A percentile compares a stretch with the other conserved stretches of the same genome.
Evolutionary conservation across 2,329 filamentous ascomycete genomes (phyloP).

Genomic region (Paraconiothyrium sp.): DNA sequence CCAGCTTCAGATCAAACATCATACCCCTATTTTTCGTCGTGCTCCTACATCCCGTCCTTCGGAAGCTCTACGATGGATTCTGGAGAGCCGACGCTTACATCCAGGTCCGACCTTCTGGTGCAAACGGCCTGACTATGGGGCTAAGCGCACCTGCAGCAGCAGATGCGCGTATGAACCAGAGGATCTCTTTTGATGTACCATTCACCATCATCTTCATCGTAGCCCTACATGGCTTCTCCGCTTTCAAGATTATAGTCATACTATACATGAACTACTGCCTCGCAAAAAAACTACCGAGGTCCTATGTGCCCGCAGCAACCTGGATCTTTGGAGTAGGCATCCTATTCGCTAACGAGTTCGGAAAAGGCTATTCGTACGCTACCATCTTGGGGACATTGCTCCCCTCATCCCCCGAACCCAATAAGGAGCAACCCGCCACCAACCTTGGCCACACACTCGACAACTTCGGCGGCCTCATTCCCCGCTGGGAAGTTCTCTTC

Average conservation of each 20-base stretch:
- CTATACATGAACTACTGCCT: slow-evolving; percentile 84
- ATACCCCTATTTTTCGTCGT: slow-evolving; percentile 81
- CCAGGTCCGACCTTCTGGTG: slow-evolving; percentile 49
- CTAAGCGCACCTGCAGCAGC: slow-evolving; percentile 59
- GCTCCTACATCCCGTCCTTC: slow-evolving; percentile 79
- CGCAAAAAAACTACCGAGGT: slow-evolving; percentile 74
- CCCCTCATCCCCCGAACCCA: slow-evolving; percentile 52
- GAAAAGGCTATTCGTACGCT: slow-evolving; percentile 77
- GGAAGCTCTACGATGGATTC: slow-evolving; percentile 73
- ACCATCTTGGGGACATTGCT: slow-evolving; percentile 66
- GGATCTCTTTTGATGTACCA: slow-evolving; percentile 80
- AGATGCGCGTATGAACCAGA: slow-evolving; percentile 67
- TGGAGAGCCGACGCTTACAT: slow-evolving; percentile 57
- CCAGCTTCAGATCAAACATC: slow-evolving; percentile 83
- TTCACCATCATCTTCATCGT: slow-evolving; percentile 84
- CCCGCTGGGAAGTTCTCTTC: slow-evolving; percentile 96
- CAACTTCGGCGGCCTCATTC: slow-evolving; percentile 80
- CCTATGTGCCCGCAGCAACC: slow-evolving; percentile 76
- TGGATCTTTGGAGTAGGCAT: slow-evolving; percentile 90
- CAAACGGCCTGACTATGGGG: slow-evolving; percentile 50
- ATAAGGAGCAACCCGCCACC: slow-evolving; percentile 57
- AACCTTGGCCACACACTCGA: slow-evolving; percentile 79
- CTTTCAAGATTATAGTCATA: slow-evolving; percentile 82
- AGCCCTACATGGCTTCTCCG: slow-evolving; percentile 85
- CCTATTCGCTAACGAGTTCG: slow-evolving; percentile 90